Conservation (phyloP, 495 filamentous ascomycete species). For the Amphirosellinia nigrospora region DNA sequence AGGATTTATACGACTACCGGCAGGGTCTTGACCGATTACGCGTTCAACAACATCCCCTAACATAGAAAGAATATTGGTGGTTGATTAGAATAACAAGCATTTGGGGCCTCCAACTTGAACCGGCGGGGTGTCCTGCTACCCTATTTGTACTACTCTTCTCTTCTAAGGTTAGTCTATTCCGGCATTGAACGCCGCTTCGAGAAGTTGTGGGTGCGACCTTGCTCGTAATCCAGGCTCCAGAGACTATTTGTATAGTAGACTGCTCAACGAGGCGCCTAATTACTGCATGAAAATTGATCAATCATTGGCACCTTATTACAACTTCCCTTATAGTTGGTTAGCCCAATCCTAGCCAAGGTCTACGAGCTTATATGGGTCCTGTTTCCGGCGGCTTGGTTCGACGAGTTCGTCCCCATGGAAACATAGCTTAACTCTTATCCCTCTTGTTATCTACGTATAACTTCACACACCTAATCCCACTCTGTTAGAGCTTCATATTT, state of each 20-base stretch:
- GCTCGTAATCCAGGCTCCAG: not conserved
- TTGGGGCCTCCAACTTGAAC: not conserved
- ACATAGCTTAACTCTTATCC: not conserved
- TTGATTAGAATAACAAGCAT: not conserved
- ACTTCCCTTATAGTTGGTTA: not conserved
- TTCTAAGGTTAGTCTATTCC: constrained; percentile 6
- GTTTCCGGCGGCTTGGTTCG: constrained; percentile 14
- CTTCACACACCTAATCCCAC: not conserved
- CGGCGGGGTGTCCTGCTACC: not conserved
- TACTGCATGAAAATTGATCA: constrained; percentile 1
- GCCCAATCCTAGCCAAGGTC: constrained; percentile 3
- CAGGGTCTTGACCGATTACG: not conserved
- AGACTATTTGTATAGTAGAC: not conserved
- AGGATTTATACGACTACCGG: not conserved
- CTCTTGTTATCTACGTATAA: constrained; percentile 8
- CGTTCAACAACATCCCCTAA: not conserved
- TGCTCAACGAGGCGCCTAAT: constrained; percentile 12
- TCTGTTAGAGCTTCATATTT: not conserved
- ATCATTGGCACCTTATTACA: not conserved
- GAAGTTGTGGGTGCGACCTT: not conserved
- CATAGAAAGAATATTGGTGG: not conserved
- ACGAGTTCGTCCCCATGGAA: not conserved
- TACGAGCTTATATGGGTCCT: constrained; percentile 17
- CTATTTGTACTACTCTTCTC: not conserved
- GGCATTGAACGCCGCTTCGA: not conserved